Evolutionary conservation across 805 yeast genomes (phyloP).

Genomic region (Yarrowia sp.): DNA sequence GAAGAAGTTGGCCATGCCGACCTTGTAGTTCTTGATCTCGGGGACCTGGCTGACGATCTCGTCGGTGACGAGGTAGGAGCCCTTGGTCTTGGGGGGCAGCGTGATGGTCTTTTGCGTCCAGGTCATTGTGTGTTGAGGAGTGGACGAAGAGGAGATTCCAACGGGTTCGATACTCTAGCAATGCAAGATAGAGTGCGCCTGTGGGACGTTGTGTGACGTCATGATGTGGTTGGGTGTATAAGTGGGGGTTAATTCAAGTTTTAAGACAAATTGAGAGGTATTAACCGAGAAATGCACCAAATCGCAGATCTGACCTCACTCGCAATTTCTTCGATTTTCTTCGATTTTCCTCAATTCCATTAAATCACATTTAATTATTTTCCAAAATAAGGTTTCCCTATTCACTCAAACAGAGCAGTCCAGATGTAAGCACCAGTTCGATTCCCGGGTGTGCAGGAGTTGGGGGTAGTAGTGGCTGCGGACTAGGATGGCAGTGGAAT

Average conservation of each 20-base stretch:
- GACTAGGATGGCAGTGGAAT: too few relatives aligned
- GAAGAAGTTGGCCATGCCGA: conserved; percentile 66
- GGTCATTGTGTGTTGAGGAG: conserved; percentile 34
- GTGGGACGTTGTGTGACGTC: not conserved
- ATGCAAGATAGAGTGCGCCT: not conserved
- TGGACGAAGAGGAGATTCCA: not conserved
- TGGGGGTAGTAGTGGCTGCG: too few relatives aligned
- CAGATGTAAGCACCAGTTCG: not conserved
- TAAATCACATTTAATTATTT: not conserved
- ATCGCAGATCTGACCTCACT: too few relatives aligned
- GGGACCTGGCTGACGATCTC: conserved; percentile 59
- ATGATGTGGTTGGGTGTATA: too few relatives aligned
- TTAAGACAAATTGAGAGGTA: too few relatives aligned
- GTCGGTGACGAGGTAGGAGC: conserved; percentile 68
- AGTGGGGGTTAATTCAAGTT: too few relatives aligned
- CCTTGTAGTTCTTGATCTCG: conserved; percentile 54
- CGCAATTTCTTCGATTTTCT: not conserved
- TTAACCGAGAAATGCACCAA: too few relatives aligned
- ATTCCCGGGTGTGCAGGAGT: not conserved
- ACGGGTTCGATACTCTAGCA: not conserved
- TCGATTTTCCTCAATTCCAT: not conserved
- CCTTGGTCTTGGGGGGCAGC: conserved; percentile 57
- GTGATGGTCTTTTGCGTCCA: conserved; percentile 64
- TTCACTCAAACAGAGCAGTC: not conserved
- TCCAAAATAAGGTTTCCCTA: not conserved